A percentile compares a stretch with the other conserved stretches of the same genome.
These are phyloP conservation scores for Phytopythium ostracodes DNA, from an alignment of 352 stramenopile genomes.

Conservation along the genomic window DNA sequence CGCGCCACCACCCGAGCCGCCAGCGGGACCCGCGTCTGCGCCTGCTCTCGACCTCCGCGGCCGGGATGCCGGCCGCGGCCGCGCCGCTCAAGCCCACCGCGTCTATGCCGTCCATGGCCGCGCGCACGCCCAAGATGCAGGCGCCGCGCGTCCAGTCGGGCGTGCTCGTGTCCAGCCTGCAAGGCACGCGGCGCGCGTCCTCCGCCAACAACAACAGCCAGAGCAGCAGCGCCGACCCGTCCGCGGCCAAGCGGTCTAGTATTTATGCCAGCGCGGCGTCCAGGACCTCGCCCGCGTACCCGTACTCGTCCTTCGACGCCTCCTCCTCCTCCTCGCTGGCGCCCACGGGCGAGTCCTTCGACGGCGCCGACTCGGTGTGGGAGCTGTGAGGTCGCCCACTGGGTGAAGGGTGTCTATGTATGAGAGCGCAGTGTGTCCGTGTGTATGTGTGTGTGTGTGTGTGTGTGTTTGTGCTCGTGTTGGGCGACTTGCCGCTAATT, in stretches of 20 bases:
- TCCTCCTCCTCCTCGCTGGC: neutral
- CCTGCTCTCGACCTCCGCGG: neutral
- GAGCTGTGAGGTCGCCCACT: neutral
- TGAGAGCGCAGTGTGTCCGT: neutral
- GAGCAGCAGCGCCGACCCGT: neutral
- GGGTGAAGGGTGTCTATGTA: too few relatives aligned
- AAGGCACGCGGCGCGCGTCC: neutral
- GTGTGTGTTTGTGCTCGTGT: too few relatives aligned
- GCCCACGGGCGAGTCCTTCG: neutral
- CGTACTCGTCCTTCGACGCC: constrained; percentile 1
- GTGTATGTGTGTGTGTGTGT: neutral
- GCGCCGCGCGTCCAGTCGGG: neutral
- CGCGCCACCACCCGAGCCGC: neutral
- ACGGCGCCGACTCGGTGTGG: neutral
- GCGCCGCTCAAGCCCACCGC: neutral
- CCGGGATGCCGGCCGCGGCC: neutral
- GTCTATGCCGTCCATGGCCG: neutral
- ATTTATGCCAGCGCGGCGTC: constrained; percentile 1
- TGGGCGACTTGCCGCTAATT: neutral
- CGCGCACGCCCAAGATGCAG: neutral
- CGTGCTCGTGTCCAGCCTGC: neutral
- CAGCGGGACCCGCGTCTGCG: constrained; percentile 1
- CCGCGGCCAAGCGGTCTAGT: neutral
- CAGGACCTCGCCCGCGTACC: neutral
- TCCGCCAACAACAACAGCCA: neutral